phyloP scores from a whole-genome alignment of 2,329 filamentous ascomycete genomes.

The Colletotrichum higginsianum region DNA sequence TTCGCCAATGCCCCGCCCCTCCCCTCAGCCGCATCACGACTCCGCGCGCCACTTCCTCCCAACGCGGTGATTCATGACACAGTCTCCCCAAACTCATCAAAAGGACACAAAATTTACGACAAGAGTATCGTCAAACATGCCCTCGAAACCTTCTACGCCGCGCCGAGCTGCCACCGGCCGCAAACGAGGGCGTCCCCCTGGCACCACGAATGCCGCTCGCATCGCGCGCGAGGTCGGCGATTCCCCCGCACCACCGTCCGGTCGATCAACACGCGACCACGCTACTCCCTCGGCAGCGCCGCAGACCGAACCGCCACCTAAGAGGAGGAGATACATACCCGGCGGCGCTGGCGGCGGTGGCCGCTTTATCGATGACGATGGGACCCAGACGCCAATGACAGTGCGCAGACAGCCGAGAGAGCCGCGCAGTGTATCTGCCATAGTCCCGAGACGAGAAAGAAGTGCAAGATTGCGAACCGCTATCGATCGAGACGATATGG shows the following conservation, averaged over 20 bases:
- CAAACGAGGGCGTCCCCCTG: constrained; percentile 63
- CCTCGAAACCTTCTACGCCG: constrained; percentile 55
- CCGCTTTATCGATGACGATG: constrained; percentile 83
- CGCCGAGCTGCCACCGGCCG: constrained; percentile 59
- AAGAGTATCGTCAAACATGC: constrained; percentile 47
- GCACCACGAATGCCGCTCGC: constrained; percentile 59
- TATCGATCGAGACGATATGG: constrained; percentile 72
- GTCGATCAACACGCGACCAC: constrained; percentile 52
- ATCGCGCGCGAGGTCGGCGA: constrained; percentile 55
- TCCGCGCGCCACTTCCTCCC: constrained; percentile 45
- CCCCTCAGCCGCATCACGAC: constrained; percentile 41
- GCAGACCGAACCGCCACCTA: constrained; percentile 72
- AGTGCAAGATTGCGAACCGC: constrained; percentile 70
- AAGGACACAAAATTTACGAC: constrained; percentile 17
- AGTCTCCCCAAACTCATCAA: constrained; percentile 33
- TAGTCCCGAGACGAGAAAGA: constrained; percentile 69
- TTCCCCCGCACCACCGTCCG: constrained; percentile 50
- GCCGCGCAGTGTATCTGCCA: constrained; percentile 55
- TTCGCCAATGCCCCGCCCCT: constrained; percentile 44
- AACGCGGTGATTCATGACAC: constrained; percentile 45
- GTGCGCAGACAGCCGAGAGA: constrained; percentile 53
- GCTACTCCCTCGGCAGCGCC: constrained; percentile 27
- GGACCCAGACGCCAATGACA: constrained; percentile 66
- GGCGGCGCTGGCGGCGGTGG: constrained; percentile 90
- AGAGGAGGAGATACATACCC: constrained; percentile 84